These are phyloP conservation scores for Golubevia sp. DNA, from an alignment of 1,284 basidiomycete genomes.

Conservation along the genomic window DNA sequence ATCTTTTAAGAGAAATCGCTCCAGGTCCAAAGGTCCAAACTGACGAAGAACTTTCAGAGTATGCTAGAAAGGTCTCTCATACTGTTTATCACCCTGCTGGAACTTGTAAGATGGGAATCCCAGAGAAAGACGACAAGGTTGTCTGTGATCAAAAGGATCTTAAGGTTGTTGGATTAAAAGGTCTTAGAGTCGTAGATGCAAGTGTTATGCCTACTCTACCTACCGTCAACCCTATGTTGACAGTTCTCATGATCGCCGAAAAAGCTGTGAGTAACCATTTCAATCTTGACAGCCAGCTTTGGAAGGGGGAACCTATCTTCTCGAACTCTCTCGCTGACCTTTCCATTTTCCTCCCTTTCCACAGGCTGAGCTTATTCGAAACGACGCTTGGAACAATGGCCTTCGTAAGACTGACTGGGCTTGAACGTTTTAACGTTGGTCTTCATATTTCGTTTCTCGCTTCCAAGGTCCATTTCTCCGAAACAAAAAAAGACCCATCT, in stretches of 20 bases:
- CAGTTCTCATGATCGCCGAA: slow-evolving; percentile 49
- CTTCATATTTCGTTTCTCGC: too few relatives aligned
- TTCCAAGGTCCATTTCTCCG: too few relatives aligned
- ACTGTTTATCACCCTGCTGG: slow-evolving; percentile 61
- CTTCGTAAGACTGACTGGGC: slow-evolving; percentile 16
- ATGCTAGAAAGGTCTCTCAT: slow-evolving; percentile 57
- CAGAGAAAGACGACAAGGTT: slow-evolving; percentile 31
- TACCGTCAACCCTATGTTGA: slow-evolving; percentile 51
- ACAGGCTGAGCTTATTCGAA: slow-evolving; percentile 36
- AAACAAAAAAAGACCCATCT: too few relatives aligned
- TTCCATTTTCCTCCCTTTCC: too few relatives aligned
- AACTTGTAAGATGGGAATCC: slow-evolving; percentile 61
- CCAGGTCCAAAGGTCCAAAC: slow-evolving; percentile 55
- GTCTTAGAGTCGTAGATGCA: slow-evolving; percentile 56
- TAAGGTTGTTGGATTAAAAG: slow-evolving; percentile 42
- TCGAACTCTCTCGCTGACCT: too few relatives aligned
- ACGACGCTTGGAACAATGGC: slow-evolving; percentile 34
- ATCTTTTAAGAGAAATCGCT: slow-evolving; percentile 64
- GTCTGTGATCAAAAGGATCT: slow-evolving; percentile 56
- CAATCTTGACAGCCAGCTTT: too few relatives aligned
- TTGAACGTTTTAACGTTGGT: too few relatives aligned
- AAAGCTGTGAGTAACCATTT: slow-evolving; percentile 19
- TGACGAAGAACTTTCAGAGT: slow-evolving; percentile 54
- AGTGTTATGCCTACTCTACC: slow-evolving; percentile 54
- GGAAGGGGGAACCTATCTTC: too few relatives aligned